Evolutionary conservation across 768 basidiomycete genomes (phyloP).

Genomic region (Gloeostereum incarnatum): DNA sequence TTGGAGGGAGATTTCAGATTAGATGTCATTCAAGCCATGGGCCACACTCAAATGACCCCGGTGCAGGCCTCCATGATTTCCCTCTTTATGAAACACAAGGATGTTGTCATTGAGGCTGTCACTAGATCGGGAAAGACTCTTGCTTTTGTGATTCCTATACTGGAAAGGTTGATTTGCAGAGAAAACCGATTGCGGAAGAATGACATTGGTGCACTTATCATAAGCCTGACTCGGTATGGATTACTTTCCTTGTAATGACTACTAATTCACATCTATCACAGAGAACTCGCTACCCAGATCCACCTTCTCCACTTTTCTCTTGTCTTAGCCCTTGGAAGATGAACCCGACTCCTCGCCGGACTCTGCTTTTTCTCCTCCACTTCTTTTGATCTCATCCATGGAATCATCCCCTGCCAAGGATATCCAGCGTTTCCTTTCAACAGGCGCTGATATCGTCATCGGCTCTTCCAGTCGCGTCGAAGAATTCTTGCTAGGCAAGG

Average conservation of each 20-base stretch:
- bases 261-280: slow-evolving; percentile 20
- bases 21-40: slow-evolving; percentile 76
- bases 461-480: slow-evolving; percentile 93
- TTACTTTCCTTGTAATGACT: neutral
- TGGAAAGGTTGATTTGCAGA: slow-evolving; percentile 76
- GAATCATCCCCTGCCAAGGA: slow-evolving; percentile 75
- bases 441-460: slow-evolving; percentile 79
- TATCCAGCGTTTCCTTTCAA: slow-evolving; percentile 65
- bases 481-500: slow-evolving; percentile 80
- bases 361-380: too few relatives aligned
- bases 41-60: slow-evolving; percentile 88
- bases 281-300: slow-evolving; percentile 89
- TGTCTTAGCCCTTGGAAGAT: slow-evolving; percentile 44
- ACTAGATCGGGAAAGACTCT: slow-evolving; percentile 98
- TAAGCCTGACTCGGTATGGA: slow-evolving; percentile 85
- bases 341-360: slow-evolving; percentile 18
- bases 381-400: slow-evolving; percentile 77
- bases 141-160: slow-evolving; percentile 86
- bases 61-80: slow-evolving; percentile 96
- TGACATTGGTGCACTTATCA: slow-evolving; percentile 87
- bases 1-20: too few relatives aligned
- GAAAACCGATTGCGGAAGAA: slow-evolving; percentile 59
- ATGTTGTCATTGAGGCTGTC: slow-evolving; percentile 97
- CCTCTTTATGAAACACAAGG: slow-evolving; percentile 94
- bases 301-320: slow-evolving; percentile 77